phyloP scores from a whole-genome alignment of 1,284 basidiomycete genomes.

The Coriolopsis trogii region DNA sequence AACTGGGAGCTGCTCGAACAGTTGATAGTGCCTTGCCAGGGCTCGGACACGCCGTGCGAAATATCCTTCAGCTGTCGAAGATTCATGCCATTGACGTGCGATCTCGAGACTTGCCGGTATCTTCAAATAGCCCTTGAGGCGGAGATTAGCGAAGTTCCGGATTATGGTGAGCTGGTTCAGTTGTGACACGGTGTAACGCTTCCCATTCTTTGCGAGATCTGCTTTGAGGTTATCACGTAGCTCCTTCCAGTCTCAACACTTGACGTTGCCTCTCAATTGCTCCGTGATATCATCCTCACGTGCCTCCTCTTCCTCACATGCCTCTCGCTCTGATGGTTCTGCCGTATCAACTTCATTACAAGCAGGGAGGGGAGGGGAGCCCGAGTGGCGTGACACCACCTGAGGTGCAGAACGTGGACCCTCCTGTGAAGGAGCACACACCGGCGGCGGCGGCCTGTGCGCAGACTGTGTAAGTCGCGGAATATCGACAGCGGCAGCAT shows the following conservation, averaged over 20 bases:
- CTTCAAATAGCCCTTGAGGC: constrained; percentile 30
- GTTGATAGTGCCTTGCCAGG: constrained; percentile 41
- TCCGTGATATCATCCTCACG: neutral
- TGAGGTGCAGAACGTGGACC: too few relatives aligned
- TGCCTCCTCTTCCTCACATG: too few relatives aligned
- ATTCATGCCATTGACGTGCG: constrained; percentile 39
- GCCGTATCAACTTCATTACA: too few relatives aligned
- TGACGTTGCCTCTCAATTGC: neutral
- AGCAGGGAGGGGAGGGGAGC: too few relatives aligned
- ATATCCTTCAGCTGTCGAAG: constrained; percentile 25
- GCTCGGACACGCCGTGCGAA: constrained; percentile 35
- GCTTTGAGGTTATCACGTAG: constrained; percentile 34
- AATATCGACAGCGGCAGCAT: too few relatives aligned
- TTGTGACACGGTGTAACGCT: constrained; percentile 7
- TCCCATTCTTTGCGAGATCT: constrained; percentile 47
- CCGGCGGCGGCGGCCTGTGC: too few relatives aligned
- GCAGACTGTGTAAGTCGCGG: too few relatives aligned
- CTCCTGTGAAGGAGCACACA: too few relatives aligned
- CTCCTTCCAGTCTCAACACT: neutral
- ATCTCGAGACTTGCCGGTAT: constrained; percentile 38
- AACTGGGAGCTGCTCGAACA: constrained; percentile 38
- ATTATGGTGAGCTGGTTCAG: constrained; percentile 40
- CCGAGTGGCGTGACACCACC: too few relatives aligned
- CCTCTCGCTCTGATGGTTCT: too few relatives aligned
- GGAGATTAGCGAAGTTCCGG: constrained; percentile 39